phyloP scores from a whole-genome alignment of 805 yeast species.

The Schizosaccharomyces pombe region DNA sequence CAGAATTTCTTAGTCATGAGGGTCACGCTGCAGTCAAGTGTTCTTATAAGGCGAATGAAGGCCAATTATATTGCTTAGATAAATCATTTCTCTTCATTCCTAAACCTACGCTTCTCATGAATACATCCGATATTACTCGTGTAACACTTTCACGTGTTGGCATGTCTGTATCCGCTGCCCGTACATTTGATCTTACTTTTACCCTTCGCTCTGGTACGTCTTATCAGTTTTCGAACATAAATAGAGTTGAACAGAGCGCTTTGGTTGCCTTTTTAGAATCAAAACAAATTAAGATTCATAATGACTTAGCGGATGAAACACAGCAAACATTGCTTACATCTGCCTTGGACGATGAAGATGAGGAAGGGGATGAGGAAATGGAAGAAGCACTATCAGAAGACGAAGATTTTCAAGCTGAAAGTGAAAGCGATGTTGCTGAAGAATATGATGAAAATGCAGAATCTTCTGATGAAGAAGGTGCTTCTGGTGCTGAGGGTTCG shows the following conservation, averaged over 20 bases:
- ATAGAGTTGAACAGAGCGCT: constrained; percentile 65
- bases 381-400: constrained; percentile 42
- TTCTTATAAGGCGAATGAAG: constrained; percentile 86
- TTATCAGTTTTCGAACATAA: constrained; percentile 70
- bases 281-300: constrained; percentile 58
- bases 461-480: not conserved
- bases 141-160: constrained; percentile 80
- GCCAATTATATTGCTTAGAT: constrained; percentile 78
- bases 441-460: constrained; percentile 47
- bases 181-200: constrained; percentile 83
- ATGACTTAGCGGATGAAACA: constrained; percentile 62
- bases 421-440: constrained; percentile 56
- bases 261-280: constrained; percentile 55
- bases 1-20: constrained; percentile 48
- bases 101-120: constrained; percentile 80
- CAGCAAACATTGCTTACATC: constrained; percentile 43
- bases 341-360: constrained; percentile 42
- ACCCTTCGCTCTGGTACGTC: constrained; percentile 38
- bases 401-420: constrained; percentile 50
- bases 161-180: constrained; percentile 45
- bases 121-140: constrained; percentile 53
- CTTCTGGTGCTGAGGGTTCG: not conserved
- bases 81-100: constrained; percentile 76
- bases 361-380: constrained; percentile 39
- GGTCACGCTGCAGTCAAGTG: constrained; percentile 74